Percentiles rank a stretch among this genome's conserved stretches.
Evolutionary conservation across 805 yeast species (phyloP).

Genomic region (Metschnikowia henanensis): DNA sequence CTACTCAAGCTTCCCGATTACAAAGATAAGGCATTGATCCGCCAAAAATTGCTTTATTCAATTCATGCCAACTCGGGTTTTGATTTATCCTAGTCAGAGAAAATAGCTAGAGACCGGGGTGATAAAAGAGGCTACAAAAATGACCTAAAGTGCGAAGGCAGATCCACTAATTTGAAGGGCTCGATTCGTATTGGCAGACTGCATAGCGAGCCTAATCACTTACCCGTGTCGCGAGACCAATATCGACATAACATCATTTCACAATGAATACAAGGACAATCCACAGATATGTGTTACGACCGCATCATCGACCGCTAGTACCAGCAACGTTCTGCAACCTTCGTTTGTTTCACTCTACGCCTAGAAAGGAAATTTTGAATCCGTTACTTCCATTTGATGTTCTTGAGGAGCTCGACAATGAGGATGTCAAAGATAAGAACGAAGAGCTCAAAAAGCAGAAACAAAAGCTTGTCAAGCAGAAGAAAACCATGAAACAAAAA

Average conservation of each 20-base stretch:
- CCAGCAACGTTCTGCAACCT: neutral
- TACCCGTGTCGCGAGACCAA: too few species aligned
- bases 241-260: too few species aligned
- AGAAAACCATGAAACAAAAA: constrained; percentile 18
- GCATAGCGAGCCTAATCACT: neutral
- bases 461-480: constrained; percentile 25
- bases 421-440: constrained; percentile 28
- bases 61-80: constrained; percentile 85
- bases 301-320: neutral
- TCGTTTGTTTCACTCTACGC: constrained; percentile 3
- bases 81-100: constrained; percentile 47
- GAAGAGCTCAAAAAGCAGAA: constrained; percentile 29
- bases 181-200: neutral
- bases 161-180: too few species aligned
- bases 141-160: too few species aligned
- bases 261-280: too few species aligned
- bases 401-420: constrained; percentile 35
- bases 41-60: constrained; percentile 69
- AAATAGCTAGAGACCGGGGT: too few species aligned
- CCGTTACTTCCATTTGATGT: constrained; percentile 45
- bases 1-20: constrained; percentile 86
- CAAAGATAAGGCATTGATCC: constrained; percentile 38
- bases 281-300: neutral
- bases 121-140: too few species aligned
- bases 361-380: constrained; percentile 22